Base-by-base conservation (phyloP, 192 early-diverging fungal species). In the Coemansia pectinata region DNA sequence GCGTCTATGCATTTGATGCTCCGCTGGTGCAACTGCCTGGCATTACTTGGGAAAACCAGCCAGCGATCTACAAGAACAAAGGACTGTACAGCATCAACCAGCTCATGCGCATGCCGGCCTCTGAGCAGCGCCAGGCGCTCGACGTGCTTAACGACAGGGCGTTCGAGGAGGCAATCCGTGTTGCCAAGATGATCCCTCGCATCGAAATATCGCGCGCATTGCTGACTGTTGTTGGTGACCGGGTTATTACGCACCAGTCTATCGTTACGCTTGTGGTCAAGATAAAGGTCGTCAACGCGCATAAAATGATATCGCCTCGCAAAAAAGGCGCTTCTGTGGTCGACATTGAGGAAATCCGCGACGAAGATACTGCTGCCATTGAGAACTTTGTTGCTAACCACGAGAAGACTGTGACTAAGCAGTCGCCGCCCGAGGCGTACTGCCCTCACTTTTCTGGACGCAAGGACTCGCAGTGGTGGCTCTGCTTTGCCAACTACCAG, bases 391-490 rank as follows among this genome's bases (percentile, higher is more conserved):
- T 77, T 12, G 59, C 75, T 12, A 66, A 68, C 66, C 63, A 60
- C 52, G 71, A 44, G 45, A 67, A 73, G 65, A 65, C 76, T 52
- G 65, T 39, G 15, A 34, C 19, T 23, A 74, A 76, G 66, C 66
- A 74, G 59, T 33, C 65, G 31, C 64, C 81, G 14, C 67, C 78
- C 8, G 81, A 86, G 66, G 82, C 72, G n/a, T 78, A 79, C 69
- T 78, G 83, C 53, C 83, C 77, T 10, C 64, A 82, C 67, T 85
- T 81, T 76, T 70, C 86, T 33, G 86, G 85, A 1, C 87, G 88
- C 70, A 93, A 93, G 85, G 90, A 88, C 61, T 89, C 94, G 44
- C 88, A 81, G 78, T 99, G 95, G 94, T 97, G 93, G 93, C 85
- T 98, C 34, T 87, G 93, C 57, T 85, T 99, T 78, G 95, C 92